Evolutionary conservation across 768 basidiomycete genomes (phyloP).

Genomic region (Leccinum disarticulatum): DNA sequence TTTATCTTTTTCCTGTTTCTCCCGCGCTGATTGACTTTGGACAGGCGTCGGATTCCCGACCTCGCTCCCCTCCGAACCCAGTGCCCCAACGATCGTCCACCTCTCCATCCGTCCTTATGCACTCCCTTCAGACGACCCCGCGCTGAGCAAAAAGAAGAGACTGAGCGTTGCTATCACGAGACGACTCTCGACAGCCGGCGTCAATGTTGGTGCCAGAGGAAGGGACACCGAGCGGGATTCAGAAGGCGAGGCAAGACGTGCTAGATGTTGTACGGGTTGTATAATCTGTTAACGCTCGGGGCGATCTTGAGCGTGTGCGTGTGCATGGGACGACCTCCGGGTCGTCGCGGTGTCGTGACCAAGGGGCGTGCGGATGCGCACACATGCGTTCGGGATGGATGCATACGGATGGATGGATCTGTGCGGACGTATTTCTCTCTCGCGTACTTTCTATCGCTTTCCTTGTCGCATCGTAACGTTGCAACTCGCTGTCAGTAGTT

Average conservation of each 20-base stretch:
- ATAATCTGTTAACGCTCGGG: slow-evolving; percentile 34
- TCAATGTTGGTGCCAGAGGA: not conserved
- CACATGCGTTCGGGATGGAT: not conserved
- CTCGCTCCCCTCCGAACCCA: slow-evolving; percentile 29
- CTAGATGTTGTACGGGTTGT: slow-evolving; percentile 41
- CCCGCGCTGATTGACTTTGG: slow-evolving; percentile 8
- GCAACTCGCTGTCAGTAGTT: slow-evolving; percentile 2
- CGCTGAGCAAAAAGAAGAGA: slow-evolving; percentile 56
- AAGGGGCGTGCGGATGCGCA: not conserved
- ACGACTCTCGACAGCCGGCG: slow-evolving; percentile 17
- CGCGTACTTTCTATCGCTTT: slow-evolving; percentile 2
- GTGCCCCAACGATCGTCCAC: slow-evolving; percentile 62
- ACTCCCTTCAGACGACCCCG: slow-evolving; percentile 48
- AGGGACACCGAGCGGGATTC: slow-evolving; percentile 1
- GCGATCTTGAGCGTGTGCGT: not conserved
- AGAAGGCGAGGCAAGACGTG: slow-evolving; percentile 19
- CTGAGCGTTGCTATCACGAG: slow-evolving; percentile 30
- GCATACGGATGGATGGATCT: slow-evolving; percentile 3
- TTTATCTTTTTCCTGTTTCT: not conserved
- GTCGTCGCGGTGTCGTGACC: too few relatives aligned
- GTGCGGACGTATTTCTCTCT: not conserved
- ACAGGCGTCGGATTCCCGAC: slow-evolving; percentile 35
- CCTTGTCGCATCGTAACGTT: not conserved
- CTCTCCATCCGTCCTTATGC: slow-evolving; percentile 66
- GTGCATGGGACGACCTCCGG: not conserved